Conservation (phyloP, 129 eudicot species). For the Helianthus annuus region DNA sequence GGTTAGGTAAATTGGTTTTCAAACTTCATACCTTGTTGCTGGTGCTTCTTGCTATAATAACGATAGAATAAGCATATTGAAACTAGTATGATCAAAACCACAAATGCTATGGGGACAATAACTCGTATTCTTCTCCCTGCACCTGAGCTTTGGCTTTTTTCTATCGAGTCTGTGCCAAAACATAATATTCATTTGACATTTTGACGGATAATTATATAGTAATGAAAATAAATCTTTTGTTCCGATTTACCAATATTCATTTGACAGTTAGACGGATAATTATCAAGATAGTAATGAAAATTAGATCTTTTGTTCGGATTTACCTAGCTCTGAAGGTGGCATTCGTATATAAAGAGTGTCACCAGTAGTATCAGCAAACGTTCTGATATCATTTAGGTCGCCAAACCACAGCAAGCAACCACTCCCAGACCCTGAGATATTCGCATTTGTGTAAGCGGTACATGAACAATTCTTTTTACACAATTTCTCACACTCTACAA, state of each 20-base stretch:
- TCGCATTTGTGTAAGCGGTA: neutral
- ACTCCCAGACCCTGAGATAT: neutral
- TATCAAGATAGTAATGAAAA: too few species aligned
- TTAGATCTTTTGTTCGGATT: neutral
- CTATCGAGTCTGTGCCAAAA: neutral
- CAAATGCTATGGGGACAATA: neutral
- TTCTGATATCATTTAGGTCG: neutral
- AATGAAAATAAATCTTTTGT: neutral
- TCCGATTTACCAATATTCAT: too few species aligned
- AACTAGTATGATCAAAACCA: neutral
- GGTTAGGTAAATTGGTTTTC: too few species aligned
- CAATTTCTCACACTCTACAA: slow-evolving; percentile 9
- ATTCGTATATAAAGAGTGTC: slow-evolving; percentile 4
- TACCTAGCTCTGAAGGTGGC: neutral
- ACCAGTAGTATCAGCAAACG: neutral
- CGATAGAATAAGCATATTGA: neutral
- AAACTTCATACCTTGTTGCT: neutral
- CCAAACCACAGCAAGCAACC: slow-evolving; percentile 11
- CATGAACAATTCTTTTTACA: neutral
- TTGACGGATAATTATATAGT: neutral
- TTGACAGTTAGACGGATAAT: too few species aligned
- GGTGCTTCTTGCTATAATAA: neutral
- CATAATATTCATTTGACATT: neutral
- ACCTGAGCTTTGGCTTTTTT: neutral
- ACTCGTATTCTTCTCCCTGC: neutral